Evolutionary conservation across 139 green algal species (phyloP).

Genomic region (Chlorella sp.): DNA sequence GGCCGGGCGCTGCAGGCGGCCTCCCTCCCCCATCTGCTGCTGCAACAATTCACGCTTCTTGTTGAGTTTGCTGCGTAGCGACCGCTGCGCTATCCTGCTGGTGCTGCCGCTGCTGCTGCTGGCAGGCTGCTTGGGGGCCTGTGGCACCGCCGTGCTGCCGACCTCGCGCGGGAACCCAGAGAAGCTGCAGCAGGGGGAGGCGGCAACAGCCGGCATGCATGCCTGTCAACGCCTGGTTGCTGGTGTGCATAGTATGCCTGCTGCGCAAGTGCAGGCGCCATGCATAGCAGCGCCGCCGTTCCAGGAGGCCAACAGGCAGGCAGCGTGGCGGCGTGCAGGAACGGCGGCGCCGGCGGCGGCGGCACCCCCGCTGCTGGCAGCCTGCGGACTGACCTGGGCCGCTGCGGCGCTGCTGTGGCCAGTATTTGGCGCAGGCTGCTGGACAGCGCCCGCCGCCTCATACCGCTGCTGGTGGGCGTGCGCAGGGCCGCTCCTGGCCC

Average conservation of each 20-base stretch:
- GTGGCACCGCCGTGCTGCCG: too few relatives aligned
- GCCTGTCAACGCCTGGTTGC: too few relatives aligned
- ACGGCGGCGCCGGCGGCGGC: background rate
- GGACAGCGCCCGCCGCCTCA: constrained; percentile 7
- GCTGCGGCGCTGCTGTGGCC: background rate
- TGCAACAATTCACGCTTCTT: background rate
- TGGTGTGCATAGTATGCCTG: too few relatives aligned
- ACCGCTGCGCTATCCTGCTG: background rate
- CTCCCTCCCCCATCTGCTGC: background rate
- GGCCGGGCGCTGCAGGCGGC: background rate
- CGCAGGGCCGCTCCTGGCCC: background rate
- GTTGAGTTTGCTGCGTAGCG: background rate
- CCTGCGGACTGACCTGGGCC: background rate
- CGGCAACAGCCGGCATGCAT: too few relatives aligned
- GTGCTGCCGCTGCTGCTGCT: background rate
- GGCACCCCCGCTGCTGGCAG: background rate
- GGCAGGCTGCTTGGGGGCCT: too few relatives aligned
- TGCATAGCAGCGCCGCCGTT: too few relatives aligned
- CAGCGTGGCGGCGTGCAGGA: too few relatives aligned
- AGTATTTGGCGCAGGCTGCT: background rate
- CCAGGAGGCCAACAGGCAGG: too few relatives aligned
- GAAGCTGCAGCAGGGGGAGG: too few relatives aligned
- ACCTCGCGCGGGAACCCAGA: too few relatives aligned
- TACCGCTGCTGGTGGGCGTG: background rate
- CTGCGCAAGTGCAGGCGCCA: too few relatives aligned